phyloP scores from a whole-genome alignment of 2,329 filamentous ascomycete species.

The Pyrenophora tritici-repentis region DNA sequence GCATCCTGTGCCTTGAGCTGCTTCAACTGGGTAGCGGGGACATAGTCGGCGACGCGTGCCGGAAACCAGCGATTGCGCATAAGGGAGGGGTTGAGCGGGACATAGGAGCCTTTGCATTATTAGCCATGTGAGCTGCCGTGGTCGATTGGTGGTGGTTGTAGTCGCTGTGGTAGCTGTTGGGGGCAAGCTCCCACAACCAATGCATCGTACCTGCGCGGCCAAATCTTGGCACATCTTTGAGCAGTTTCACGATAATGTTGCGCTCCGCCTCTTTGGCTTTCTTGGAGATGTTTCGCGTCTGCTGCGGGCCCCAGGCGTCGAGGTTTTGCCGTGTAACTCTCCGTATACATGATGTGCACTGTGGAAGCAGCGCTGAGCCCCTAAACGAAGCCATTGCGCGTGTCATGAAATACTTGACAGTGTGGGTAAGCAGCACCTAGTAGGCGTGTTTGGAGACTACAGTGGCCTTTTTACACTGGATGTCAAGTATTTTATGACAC shows the following conservation, averaged over 20 bases:
- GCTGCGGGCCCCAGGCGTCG: conserved; percentile 38
- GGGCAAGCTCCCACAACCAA: background rate
- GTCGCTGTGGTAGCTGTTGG: background rate
- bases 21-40: conserved; percentile 53
- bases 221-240: conserved; percentile 58
- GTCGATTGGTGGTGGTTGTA: background rate
- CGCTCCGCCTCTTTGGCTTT: conserved; percentile 49
- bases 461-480: no score
- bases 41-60: conserved; percentile 57
- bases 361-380: conserved; percentile 42
- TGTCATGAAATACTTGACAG: no score
- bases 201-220: conserved; percentile 48
- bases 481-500: no score
- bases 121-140: conserved; percentile 16
- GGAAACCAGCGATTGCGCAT: conserved; percentile 64
- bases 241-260: conserved; percentile 57
- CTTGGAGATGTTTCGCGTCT: conserved; percentile 54
- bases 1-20: conserved; percentile 53
- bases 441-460: no score
- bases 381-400: conserved; percentile 42
- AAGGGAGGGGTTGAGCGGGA: conserved; percentile 57
- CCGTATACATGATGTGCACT: conserved; percentile 47
- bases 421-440: no score
- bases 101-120: conserved; percentile 53
- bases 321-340: conserved; percentile 38